Conservation (phyloP, 306 rosid species). For the Lithocarpus polystachyus region DNA sequence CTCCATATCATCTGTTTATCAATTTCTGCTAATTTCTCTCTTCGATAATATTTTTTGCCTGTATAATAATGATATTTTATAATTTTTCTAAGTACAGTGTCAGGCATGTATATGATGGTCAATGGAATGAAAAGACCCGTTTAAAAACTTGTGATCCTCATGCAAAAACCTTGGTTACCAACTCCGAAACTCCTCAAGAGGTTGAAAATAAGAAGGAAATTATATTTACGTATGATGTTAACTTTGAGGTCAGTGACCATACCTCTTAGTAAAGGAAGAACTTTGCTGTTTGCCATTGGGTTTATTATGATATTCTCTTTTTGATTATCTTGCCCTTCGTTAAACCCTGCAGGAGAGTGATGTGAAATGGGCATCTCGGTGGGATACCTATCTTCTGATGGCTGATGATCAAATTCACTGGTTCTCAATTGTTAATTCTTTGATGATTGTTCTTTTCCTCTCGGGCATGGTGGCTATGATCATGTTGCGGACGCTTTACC, state of each 20-base stretch:
- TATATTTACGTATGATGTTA: constrained; percentile 84
- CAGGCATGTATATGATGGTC: constrained; percentile 73
- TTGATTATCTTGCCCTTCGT: constrained; percentile 5
- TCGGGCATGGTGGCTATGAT: constrained; percentile 98
- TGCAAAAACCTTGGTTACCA: constrained; percentile 49
- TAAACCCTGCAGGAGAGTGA: constrained; percentile 65
- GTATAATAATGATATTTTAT: constrained; percentile 14
- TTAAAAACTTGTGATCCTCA: constrained; percentile 87
- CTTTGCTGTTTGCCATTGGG: background rate
- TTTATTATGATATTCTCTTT: background rate
- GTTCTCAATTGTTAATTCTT: constrained; percentile 87
- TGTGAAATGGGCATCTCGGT: constrained; percentile 96
- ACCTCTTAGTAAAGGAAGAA: background rate
- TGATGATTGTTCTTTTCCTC: constrained; percentile 88
- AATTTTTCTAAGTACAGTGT: constrained; percentile 45
- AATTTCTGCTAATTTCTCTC: background rate
- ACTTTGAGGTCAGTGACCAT: constrained; percentile 63
- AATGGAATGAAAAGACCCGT: constrained; percentile 54
- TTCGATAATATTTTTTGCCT: background rate
- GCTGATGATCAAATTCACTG: constrained; percentile 97
- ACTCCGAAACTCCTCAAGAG: constrained; percentile 81
- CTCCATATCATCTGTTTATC: constrained; percentile 9
- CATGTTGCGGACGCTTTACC: constrained; percentile 94
- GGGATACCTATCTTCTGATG: constrained; percentile 97
- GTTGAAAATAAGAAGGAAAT: constrained; percentile 84